A percentile compares a stretch with the other conserved stretches of the same genome.
Evolutionary conservation across 495 filamentous ascomycete species (phyloP).

Genomic region (Penicillium waksmanii): DNA sequence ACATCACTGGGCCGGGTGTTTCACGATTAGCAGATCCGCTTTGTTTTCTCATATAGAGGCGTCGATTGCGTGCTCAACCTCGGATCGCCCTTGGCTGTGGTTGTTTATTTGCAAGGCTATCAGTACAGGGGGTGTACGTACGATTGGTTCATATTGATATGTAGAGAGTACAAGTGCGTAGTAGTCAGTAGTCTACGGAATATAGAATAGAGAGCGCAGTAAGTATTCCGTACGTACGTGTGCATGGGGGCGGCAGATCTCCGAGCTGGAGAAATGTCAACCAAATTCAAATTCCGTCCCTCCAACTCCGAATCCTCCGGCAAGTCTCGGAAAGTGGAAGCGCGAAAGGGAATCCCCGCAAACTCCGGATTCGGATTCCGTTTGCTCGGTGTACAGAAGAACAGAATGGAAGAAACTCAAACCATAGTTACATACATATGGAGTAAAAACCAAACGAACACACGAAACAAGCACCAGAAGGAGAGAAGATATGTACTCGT

Average conservation of each 20-base stretch:
- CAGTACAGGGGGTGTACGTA: neutral
- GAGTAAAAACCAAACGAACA: neutral
- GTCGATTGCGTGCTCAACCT: constrained; percentile 1
- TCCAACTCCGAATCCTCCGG: constrained; percentile 8
- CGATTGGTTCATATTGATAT: too few species aligned
- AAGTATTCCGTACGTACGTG: neutral
- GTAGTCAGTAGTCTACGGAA: too few species aligned
- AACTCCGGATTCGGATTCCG: neutral
- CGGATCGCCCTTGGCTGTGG: neutral
- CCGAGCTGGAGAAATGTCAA: constrained; percentile 20
- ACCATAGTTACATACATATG: neutral
- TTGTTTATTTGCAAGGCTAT: neutral
- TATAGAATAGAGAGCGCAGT: too few species aligned
- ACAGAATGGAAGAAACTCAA: constrained; percentile 7
- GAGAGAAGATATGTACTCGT: neutral
- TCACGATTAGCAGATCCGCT: constrained; percentile 26
- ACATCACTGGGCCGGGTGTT: constrained; percentile 30
- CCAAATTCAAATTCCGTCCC: constrained; percentile 1
- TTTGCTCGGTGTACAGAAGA: neutral
- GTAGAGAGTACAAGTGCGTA: neutral
- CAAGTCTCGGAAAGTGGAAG: constrained; percentile 11
- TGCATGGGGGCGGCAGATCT: constrained; percentile 9
- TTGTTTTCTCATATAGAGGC: constrained; percentile 16
- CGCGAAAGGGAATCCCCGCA: neutral
- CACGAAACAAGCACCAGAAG: neutral